Conservation (phyloP, 768 basidiomycete species). For the Tricholoma terreum region DNA sequence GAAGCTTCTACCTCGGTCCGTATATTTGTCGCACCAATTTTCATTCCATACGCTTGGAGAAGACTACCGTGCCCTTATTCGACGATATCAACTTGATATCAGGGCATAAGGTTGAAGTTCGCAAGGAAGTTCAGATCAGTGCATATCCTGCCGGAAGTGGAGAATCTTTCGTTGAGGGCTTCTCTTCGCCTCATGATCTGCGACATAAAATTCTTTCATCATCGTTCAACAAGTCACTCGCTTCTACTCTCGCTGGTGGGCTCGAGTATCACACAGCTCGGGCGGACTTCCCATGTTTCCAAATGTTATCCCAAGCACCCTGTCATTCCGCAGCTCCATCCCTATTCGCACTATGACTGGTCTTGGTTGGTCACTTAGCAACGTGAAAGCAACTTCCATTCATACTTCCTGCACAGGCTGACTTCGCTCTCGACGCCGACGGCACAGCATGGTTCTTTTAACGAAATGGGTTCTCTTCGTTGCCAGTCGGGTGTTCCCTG, state of each 20-base stretch:
- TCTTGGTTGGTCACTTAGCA: conserved; percentile 81
- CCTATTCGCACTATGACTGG: no score
- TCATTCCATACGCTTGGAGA: conserved; percentile 72
- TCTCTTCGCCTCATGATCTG: conserved; percentile 40
- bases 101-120: no score
- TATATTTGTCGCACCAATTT: conserved; percentile 63
- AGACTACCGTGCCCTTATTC: conserved; percentile 80
- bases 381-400: conserved; percentile 68
- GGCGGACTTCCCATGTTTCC: no score
- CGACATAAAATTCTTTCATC: conserved; percentile 38
- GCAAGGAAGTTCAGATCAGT: no score
- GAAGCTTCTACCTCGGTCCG: no score
- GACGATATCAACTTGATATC: no score
- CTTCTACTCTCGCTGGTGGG: conserved; percentile 71
- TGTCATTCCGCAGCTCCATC: no score
- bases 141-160: no score
- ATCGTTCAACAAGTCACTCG: conserved; percentile 77
- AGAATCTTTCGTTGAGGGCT: no score
- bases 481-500: conserved; percentile 38
- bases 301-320: no score
- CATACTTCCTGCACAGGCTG: conserved; percentile 76
- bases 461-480: conserved; percentile 66
- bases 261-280: no score
- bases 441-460: conserved; percentile 92
- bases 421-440: conserved; percentile 70